Evolutionary conservation across 495 filamentous ascomycete species (phyloP).

Genomic region (Aspergillus hancockii): DNA sequence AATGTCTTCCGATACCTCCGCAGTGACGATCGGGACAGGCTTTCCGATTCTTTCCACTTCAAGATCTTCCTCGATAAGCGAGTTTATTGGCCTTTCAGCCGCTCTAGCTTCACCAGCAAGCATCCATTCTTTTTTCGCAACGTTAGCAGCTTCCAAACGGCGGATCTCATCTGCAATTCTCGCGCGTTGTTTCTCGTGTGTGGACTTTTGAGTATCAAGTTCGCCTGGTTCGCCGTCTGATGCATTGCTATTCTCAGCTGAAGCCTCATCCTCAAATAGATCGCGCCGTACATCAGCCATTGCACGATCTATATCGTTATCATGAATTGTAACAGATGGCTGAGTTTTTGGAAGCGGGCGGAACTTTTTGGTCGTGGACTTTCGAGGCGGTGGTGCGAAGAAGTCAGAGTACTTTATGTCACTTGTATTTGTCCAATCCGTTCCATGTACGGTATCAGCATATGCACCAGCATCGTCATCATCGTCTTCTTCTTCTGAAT

Average conservation of each 20-base stretch:
- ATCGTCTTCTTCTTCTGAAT: constrained; percentile 39
- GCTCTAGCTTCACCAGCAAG: constrained; percentile 87
- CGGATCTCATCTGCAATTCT: constrained; percentile 87
- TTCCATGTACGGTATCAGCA: constrained; percentile 41
- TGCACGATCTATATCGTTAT: constrained; percentile 75
- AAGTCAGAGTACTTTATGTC: constrained; percentile 87
- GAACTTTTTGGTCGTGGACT: constrained; percentile 54
- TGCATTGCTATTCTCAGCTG: constrained; percentile 49
- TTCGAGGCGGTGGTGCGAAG: constrained; percentile 80
- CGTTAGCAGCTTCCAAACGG: constrained; percentile 80
- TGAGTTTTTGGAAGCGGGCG: constrained; percentile 54
- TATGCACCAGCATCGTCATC: constrained; percentile 49
- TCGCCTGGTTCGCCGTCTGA: constrained; percentile 39
- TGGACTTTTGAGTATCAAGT: constrained; percentile 63
- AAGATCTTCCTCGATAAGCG: constrained; percentile 89
- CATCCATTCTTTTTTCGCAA: constrained; percentile 91
- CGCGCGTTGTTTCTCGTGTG: constrained; percentile 83
- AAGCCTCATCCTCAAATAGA: constrained; percentile 79
- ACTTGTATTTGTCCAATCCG: constrained; percentile 70
- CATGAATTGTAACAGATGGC: constrained; percentile 41
- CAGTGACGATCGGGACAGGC: constrained; percentile 89
- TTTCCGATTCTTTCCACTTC: constrained; percentile 97
- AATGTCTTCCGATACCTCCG: constrained; percentile 89
- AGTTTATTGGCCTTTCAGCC: constrained; percentile 80
- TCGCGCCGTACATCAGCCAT: constrained; percentile 89